Conservation (phyloP, 768 basidiomycete species). For the Amanita subjunquillea region DNA sequence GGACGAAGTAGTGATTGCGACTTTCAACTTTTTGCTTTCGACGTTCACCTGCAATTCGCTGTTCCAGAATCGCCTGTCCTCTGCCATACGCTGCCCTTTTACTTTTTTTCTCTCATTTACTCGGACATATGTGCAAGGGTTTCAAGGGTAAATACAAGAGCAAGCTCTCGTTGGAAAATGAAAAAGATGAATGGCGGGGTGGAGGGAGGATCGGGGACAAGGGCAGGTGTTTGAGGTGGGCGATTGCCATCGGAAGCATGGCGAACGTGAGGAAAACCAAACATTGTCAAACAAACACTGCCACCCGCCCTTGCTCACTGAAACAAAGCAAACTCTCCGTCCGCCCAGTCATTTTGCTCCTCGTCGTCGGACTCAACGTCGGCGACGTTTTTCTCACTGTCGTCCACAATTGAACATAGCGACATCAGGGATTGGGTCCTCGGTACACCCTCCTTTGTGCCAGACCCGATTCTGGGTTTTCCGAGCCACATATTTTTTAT, state of each 20-base stretch:
- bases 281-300: constrained; percentile 8
- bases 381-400: background rate
- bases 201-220: background rate
- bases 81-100: background rate
- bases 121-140: background rate
- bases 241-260: constrained; percentile 1
- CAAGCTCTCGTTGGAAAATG: background rate
- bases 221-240: constrained; percentile 2
- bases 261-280: background rate
- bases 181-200: background rate
- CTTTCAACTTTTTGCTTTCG: constrained; percentile 3
- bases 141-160: background rate
- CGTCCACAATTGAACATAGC: background rate
- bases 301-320: constrained; percentile 5
- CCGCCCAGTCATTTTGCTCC: background rate
- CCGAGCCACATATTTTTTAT: background rate
- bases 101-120: background rate
- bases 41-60: background rate
- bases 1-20: background rate
- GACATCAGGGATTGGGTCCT: constrained; percentile 4
- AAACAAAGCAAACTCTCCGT: constrained; percentile 4
- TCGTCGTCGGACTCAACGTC: constrained; percentile 2
- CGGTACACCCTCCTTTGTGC: constrained; percentile 4
- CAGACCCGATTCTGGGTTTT: constrained; percentile 1
- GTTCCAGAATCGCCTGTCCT: background rate